Evolutionary conservation across 2,329 filamentous ascomycete genomes (phyloP).

Genomic region (Microsporum ferrugineum): DNA sequence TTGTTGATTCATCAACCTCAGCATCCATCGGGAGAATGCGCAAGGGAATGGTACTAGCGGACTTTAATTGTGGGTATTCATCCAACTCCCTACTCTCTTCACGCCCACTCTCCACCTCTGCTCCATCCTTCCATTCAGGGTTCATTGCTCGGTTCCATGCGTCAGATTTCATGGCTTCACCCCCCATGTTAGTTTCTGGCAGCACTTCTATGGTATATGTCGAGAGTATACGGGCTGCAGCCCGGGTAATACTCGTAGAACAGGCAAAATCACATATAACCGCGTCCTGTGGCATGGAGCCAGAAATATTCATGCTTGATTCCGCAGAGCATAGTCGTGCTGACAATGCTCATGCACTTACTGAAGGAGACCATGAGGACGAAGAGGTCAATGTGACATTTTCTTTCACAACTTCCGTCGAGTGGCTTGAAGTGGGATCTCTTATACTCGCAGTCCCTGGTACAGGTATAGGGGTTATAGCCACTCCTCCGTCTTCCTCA

Average conservation of each 20-base stretch:
- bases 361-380: background rate
- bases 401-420: slow-evolving; percentile 45
- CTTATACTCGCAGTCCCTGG: slow-evolving; percentile 50
- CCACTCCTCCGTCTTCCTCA: slow-evolving; percentile 24
- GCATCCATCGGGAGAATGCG: slow-evolving; percentile 36
- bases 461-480: slow-evolving; percentile 36
- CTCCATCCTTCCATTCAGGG: slow-evolving; percentile 45
- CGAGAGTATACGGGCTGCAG: slow-evolving; percentile 72
- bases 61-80: slow-evolving; percentile 40
- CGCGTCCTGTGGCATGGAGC: slow-evolving; percentile 22
- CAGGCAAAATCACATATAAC: slow-evolving; percentile 16
- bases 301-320: slow-evolving; percentile 37
- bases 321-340: slow-evolving; percentile 16
- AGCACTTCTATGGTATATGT: slow-evolving; percentile 62
- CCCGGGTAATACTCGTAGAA: slow-evolving; percentile 54
- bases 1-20: slow-evolving; percentile 14
- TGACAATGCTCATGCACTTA: background rate
- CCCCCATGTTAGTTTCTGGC: slow-evolving; percentile 46
- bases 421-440: slow-evolving; percentile 48
- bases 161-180: slow-evolving; percentile 38
- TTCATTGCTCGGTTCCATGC: slow-evolving; percentile 62
- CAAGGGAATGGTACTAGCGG: slow-evolving; percentile 75
- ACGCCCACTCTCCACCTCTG: slow-evolving; percentile 16
- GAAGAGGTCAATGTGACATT: slow-evolving; percentile 41
- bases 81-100: background rate